Base-by-base conservation (phyloP, 768 basidiomycete genomes). In the Phaeolepiota aurea region DNA sequence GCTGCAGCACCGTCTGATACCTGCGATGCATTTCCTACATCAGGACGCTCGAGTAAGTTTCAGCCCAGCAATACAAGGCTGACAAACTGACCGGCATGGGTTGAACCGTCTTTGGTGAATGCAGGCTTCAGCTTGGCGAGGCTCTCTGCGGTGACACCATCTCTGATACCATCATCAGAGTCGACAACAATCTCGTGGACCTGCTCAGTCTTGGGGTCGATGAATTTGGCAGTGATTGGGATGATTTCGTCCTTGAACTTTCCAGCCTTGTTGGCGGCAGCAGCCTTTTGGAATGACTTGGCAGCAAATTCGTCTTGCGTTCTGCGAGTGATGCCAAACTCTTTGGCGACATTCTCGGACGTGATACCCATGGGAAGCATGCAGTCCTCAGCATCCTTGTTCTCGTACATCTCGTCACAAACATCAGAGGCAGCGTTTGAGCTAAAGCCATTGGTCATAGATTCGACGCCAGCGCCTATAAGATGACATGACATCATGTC, bases 1-100 rank as follows among this genome's bases (percentile, higher is more conserved):
- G 91, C 91, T 12, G 90, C 87, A 2, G 91, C 91, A 37, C 91
- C 92, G 49, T 96, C 92, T 3, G 90, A 90, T 36, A 94, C 76
- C 57, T 96, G 92, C 2, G 81, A 87, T 1, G 89, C 83, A 59
- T 88, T 94, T 18, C 87, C 62, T 61, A 45, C 28, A 31, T n/a
- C n/a, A n/a, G n/a, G n/a, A n/a, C n/a, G n/a, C n/a, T 7, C 25
- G 25, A 40, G 30, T 20, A 44, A 34, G n/a, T 37, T 3, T 20
- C n/a, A 38, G 32, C n/a, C n/a, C n/a, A n/a, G n/a, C n/a, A n/a
- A 21, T 35, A n/a, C 12, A 15, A 14, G 15, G 15, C 31, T 33
- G 20, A 5, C 12, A 35, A 15, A 18, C 53, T 15, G 32, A 54
- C 67, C 84, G 32, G 86, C 89, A 54, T 89, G 86, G 3, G 88